Evolutionary conservation across 768 basidiomycete species (phyloP).

Genomic region (Podaxis pistillaris): DNA sequence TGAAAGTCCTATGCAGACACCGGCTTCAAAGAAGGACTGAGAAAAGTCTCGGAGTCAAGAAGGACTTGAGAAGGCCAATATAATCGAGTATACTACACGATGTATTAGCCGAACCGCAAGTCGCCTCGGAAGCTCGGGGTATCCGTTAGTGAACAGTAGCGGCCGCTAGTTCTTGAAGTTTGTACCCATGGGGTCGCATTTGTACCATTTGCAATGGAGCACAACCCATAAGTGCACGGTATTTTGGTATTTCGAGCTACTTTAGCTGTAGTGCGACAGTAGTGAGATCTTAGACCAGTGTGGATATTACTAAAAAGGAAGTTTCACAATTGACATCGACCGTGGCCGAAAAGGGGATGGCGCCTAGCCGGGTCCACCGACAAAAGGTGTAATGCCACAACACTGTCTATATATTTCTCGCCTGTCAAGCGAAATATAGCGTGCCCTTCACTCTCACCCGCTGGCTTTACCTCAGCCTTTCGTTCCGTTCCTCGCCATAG

Average conservation of each 20-base stretch:
- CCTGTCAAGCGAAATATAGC: background rate
- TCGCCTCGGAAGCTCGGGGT: background rate
- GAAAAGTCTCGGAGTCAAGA: background rate
- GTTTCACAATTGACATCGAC: constrained; percentile 2
- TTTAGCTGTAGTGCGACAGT: background rate
- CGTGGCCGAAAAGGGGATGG: background rate
- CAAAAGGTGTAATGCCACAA: background rate
- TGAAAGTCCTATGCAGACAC: constrained; percentile 35
- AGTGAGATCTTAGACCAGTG: background rate
- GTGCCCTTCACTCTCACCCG: background rate
- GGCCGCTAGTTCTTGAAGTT: background rate
- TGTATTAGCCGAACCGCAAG: background rate
- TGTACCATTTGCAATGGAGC: too few relatives aligned
- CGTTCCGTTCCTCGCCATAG: constrained; percentile 2
- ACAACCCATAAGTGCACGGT: too few relatives aligned
- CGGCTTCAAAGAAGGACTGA: constrained; percentile 21
- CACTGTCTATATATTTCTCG: constrained; percentile 3
- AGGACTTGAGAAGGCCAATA: background rate
- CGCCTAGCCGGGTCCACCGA: background rate
- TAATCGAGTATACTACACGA: background rate
- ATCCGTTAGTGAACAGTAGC: background rate
- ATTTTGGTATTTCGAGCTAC: too few relatives aligned
- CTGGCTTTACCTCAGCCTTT: background rate
- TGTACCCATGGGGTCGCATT: background rate
- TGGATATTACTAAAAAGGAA: background rate